phyloP scores from a whole-genome alignment of 306 rosid genomes.

The Vicia sativa region DNA sequence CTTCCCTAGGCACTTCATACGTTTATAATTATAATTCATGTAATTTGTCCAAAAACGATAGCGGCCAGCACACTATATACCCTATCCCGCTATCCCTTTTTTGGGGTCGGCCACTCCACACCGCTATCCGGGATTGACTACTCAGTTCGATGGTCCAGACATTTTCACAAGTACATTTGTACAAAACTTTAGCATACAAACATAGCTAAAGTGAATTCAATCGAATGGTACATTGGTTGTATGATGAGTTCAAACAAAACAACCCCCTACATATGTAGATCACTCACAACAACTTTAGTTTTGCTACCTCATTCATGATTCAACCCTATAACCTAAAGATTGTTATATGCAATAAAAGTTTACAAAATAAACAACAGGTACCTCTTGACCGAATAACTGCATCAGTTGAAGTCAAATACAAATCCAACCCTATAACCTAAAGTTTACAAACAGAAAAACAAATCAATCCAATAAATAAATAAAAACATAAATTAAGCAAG shows the following conservation, averaged over 20 bases:
- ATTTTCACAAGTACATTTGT: neutral
- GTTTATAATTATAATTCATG: no score
- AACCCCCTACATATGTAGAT: neutral
- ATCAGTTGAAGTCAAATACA: slow-evolving; percentile 87
- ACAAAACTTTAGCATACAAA: slow-evolving; percentile 11
- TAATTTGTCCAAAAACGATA: no score
- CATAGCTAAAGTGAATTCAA: slow-evolving; percentile 2
- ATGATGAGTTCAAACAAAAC: neutral
- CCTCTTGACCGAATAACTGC: slow-evolving; percentile 79
- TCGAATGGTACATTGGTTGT: neutral
- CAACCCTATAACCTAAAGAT: neutral
- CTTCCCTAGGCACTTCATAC: no score
- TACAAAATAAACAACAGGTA: slow-evolving; percentile 30
- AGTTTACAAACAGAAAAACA: slow-evolving; percentile 22
- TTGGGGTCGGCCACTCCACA: no score
- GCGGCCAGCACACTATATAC: no score
- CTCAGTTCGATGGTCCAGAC: neutral
- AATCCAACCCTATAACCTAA: slow-evolving; percentile 76
- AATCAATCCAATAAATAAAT: neutral
- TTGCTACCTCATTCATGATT: neutral
- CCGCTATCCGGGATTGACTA: no score
- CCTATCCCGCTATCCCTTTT: no score
- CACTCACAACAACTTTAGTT: slow-evolving; percentile 9
- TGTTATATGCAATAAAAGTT: neutral
- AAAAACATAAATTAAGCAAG: slow-evolving; percentile 21